These are phyloP conservation scores for Fusarium sp. DNA, from an alignment of 2,329 filamentous ascomycete genomes.

Conservation along the genomic window DNA sequence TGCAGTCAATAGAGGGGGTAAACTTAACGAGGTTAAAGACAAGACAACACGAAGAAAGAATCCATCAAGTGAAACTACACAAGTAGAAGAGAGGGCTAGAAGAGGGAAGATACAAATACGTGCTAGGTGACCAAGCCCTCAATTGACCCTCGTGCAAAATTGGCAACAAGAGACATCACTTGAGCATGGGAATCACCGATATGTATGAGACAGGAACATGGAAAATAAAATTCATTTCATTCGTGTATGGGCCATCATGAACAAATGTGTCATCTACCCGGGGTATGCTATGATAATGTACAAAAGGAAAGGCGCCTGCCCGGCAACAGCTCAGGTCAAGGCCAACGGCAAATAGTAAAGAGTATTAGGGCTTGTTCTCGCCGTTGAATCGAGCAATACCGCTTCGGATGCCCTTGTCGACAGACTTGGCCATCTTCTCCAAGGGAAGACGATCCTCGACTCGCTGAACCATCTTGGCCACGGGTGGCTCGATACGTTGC, in stretches of 20 bases:
- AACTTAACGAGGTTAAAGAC: no score
- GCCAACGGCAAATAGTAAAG: background rate
- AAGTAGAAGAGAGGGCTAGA: no score
- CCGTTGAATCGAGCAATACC: slow-evolving; percentile 59
- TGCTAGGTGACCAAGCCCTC: background rate
- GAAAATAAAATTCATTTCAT: slow-evolving; percentile 20
- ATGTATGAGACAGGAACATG: background rate
- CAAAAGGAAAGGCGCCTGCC: slow-evolving; percentile 28
- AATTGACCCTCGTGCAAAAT: background rate
- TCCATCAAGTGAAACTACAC: no score
- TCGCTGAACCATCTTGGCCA: slow-evolving; percentile 61
- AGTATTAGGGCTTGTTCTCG: slow-evolving; percentile 44
- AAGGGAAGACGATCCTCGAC: slow-evolving; percentile 65
- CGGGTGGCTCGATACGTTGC: slow-evolving; percentile 64
- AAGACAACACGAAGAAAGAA: no score
- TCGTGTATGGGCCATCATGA: slow-evolving; percentile 26
- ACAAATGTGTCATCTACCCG: slow-evolving; percentile 30
- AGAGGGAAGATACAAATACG: background rate
- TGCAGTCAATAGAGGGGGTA: no score
- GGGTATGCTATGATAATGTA: slow-evolving; percentile 44
- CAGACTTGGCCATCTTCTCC: slow-evolving; percentile 64
- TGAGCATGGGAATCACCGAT: background rate
- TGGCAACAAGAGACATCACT: background rate
- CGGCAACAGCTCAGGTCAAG: slow-evolving; percentile 4
- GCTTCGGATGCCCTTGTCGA: slow-evolving; percentile 64